Percentiles rank a stretch among this genome's conserved stretches.
Conservation (phyloP, 148 eudicot species). For the Camellia sinensis region DNA sequence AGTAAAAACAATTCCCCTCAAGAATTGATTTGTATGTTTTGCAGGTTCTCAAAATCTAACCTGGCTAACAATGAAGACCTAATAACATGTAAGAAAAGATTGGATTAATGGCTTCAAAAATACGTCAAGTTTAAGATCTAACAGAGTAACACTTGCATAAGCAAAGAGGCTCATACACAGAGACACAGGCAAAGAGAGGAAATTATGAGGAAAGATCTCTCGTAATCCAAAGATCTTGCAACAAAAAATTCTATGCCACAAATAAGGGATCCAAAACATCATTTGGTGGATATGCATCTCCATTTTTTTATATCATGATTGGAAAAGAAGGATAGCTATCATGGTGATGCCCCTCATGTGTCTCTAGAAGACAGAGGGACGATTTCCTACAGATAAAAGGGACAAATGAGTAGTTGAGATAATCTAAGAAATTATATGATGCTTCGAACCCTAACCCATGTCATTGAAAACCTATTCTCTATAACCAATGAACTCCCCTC, state of each 20-base stretch:
- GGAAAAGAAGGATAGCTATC: background rate
- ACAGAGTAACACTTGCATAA: no score
- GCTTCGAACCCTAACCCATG: background rate
- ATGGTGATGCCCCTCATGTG: no score
- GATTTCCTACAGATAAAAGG: background rate
- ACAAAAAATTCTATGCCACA: background rate
- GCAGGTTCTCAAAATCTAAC: background rate
- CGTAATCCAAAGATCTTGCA: no score
- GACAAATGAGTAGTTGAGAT: background rate
- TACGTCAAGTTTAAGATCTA: no score
- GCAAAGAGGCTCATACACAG: no score
- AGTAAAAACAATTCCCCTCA: no score
- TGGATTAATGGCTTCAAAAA: no score
- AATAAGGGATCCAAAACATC: slow-evolving; percentile 8
- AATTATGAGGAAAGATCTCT: no score
- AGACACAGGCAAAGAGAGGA: no score
- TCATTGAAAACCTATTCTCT: background rate
- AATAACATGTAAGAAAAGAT: no score
- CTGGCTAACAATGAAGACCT: background rate
- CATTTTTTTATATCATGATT: background rate
- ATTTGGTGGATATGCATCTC: background rate
- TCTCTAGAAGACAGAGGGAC: no score
- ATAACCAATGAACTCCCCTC: background rate
- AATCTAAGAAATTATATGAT: background rate
- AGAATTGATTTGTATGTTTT: background rate